Evolutionary conservation across 2,329 filamentous ascomycete species (phyloP).

Genomic region (Grosmannia clavigera): DNA sequence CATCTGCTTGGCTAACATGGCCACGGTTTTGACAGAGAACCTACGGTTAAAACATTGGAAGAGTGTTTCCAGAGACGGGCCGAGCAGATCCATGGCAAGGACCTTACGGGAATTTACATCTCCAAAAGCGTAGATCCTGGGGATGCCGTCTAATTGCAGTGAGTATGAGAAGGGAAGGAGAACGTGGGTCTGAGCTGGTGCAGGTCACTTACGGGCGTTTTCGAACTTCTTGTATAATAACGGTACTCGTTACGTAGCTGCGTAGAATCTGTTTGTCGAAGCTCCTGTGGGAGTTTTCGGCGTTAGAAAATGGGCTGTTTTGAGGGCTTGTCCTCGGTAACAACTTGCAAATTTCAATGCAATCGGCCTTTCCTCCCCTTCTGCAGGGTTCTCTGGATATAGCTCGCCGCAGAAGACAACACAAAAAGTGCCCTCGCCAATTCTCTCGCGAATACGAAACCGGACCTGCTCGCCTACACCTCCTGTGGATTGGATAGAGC

Average conservation of each 20-base stretch:
- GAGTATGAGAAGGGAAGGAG: neutral
- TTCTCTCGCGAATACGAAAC: slow-evolving; percentile 7
- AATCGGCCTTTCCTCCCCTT: neutral
- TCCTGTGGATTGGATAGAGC: slow-evolving; percentile 4
- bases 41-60: slow-evolving; percentile 6
- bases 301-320: neutral
- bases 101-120: slow-evolving; percentile 13
- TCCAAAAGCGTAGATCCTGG: slow-evolving; percentile 10
- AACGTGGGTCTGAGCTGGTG: neutral
- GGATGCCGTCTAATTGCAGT: slow-evolving; percentile 6
- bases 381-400: neutral
- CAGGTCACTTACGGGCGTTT: slow-evolving; percentile 3
- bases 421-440: slow-evolving; percentile 13
- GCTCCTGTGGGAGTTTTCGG: slow-evolving; percentile 3
- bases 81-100: slow-evolving; percentile 12
- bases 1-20: slow-evolving; percentile 13
- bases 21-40: slow-evolving; percentile 10
- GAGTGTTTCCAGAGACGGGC: slow-evolving; percentile 9
- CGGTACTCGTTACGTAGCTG: slow-evolving; percentile 13
- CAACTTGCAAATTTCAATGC: slow-evolving; percentile 11
- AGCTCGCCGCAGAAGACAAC: slow-evolving; percentile 11
- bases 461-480: slow-evolving; percentile 2
- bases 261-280: slow-evolving; percentile 10
- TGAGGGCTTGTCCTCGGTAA: neutral
- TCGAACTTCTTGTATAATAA: slow-evolving; percentile 12